These are phyloP conservation scores for Aegle marmelos DNA, from an alignment of 345 rosid species.

Conservation along the genomic window DNA sequence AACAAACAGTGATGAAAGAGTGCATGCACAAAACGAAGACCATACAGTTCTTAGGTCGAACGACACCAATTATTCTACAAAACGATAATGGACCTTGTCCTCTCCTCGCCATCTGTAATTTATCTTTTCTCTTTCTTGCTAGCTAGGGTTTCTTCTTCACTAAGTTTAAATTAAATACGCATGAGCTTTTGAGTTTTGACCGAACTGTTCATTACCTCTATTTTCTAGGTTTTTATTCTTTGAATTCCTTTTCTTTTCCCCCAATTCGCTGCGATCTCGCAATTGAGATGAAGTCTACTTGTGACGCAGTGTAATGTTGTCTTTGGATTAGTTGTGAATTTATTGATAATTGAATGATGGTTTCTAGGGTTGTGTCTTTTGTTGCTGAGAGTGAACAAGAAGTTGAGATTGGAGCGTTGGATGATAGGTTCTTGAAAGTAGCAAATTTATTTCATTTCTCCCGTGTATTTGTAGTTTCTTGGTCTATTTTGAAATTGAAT, in stretches of 20 bases:
- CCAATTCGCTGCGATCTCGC: not conserved
- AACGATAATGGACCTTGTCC: constrained; percentile 99
- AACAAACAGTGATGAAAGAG: constrained; percentile 37
- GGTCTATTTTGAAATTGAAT: constrained; percentile 1
- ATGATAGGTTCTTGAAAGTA: not conserved
- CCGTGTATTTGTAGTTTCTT: not conserved
- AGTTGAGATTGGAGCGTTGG: not conserved
- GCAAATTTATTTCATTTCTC: not conserved
- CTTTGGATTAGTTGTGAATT: not conserved
- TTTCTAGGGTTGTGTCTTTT: constrained; percentile 5
- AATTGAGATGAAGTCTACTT: not conserved
- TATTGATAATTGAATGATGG: not conserved
- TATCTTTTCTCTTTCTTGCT: not conserved
- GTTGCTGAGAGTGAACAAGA: not conserved
- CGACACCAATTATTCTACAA: constrained; percentile 87
- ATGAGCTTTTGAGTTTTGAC: not conserved
- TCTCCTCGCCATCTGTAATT: constrained; percentile 88
- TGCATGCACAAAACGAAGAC: constrained; percentile 70
- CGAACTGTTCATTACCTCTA: not conserved
- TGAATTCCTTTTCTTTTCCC: not conserved
- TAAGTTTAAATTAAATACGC: not conserved
- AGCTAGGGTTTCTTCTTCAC: constrained; percentile 29
- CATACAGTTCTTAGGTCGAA: constrained; percentile 79
- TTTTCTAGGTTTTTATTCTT: not conserved
- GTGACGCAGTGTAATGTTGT: not conserved